phyloP scores from a whole-genome alignment of 2,329 filamentous ascomycete genomes.

The Chaetomiaceae sp. region DNA sequence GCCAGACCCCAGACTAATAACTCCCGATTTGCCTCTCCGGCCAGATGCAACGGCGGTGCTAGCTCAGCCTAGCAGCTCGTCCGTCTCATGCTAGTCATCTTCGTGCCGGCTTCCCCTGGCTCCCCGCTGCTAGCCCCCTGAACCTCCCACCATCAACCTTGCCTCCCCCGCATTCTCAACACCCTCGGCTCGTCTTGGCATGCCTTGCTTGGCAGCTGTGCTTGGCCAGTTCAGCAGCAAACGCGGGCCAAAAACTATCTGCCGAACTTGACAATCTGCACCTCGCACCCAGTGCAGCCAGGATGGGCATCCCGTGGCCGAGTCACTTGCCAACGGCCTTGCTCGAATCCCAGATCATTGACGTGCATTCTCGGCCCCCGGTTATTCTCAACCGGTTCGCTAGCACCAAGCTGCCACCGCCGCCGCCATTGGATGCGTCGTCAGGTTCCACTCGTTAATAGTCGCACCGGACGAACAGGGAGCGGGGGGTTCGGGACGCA shows the following conservation, averaged over 20 bases:
- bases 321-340: background rate
- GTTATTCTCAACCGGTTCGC: constrained; percentile 6
- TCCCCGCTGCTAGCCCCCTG: no score
- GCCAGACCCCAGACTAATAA: background rate
- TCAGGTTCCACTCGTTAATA: background rate
- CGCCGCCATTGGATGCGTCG: background rate
- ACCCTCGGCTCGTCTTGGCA: constrained; percentile 11
- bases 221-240: background rate
- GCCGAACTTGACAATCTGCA: constrained; percentile 12
- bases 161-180: constrained; percentile 17
- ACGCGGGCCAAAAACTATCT: constrained; percentile 16
- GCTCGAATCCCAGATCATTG: no score
- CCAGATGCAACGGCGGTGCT: background rate
- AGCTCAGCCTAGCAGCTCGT: no score
- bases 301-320: background rate
- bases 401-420: background rate
- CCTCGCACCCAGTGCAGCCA: background rate
- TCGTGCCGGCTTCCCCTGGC: no score
- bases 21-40: background rate
- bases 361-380: background rate
- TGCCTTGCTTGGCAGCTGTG: background rate
- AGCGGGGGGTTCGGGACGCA: background rate
- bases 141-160: background rate
- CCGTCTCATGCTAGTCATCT: background rate
- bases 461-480: background rate